Base-by-base conservation (phyloP, 1,284 basidiomycete genomes). In the Cryptococcus sp. region DNA sequence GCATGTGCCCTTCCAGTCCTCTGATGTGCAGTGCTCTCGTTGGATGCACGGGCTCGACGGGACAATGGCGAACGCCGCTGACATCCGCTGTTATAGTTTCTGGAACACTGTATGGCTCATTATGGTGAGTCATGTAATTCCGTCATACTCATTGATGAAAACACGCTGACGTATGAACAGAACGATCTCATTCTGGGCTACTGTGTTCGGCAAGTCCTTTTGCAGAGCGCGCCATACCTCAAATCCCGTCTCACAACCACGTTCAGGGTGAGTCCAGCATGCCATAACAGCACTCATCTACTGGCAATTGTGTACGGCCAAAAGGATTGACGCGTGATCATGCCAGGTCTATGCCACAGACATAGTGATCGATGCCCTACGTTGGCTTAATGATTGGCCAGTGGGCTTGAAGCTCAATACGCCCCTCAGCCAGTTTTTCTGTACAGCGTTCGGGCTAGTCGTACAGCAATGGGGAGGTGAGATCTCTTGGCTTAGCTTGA, bases 351-450 rank as follows among this genome's bases (percentile, higher is more conserved):
- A 60, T 49, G 46, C 63, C 22, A 50, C 65, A 23, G 61, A 64
- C 29, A 16, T 25, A 15, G 40, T 66, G 17, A 57, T 72, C 19
- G 37, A 25, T 0, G 58, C 58, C 4, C 58, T 77, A 25, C 46
- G 50, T 45, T 98, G 94, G 94, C 82, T 99, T 4, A 89, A 95
- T 72, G 86, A 88, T 57, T 99, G 96, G 94, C 95, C 95, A 0
- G 91, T 89, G 0, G 95, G 96, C 1, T 79, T 99, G 45, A 99
- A 99, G 78, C 86, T 99, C 58, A 99, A 99, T 73, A 92, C 91
- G 0, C 91, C 97, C 65, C 83, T 98, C 17, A 90, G 91, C 65
- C 80, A 83, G 19, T 90, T 95, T 70, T 89, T 93, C 67, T 86
- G 87, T 37, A 83, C 86, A 57, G 81, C 84, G 0, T 87, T 94